phyloP scores from a whole-genome alignment of 192 early-diverging fungal species.

The Coemansia sp. region DNA sequence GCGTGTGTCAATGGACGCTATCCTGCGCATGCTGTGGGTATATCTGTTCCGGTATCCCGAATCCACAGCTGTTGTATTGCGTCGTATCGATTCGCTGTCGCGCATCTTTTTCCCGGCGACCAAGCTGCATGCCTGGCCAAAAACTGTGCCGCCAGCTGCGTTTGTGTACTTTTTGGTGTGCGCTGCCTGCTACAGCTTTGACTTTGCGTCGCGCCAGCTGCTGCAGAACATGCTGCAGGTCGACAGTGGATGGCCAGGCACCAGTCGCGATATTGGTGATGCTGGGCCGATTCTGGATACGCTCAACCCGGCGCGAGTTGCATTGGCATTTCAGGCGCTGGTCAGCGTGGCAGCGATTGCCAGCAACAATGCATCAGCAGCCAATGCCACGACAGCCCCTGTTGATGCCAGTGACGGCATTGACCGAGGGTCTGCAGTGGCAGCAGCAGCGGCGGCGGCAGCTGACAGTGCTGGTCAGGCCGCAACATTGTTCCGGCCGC shows the following conservation, averaged over 20 bases:
- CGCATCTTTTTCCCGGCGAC: conserved; percentile 56
- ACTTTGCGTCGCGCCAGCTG: conserved; percentile 46
- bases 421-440: not conserved
- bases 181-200: conserved; percentile 56
- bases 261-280: conserved; percentile 40
- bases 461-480: not conserved
- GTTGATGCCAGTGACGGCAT: not conserved
- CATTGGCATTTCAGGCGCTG: conserved; percentile 46
- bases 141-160: conserved; percentile 47
- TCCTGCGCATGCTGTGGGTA: conserved; percentile 86
- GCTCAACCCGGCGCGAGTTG: conserved; percentile 49
- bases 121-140: conserved; percentile 55
- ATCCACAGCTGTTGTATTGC: conserved; percentile 48
- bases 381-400: not conserved
- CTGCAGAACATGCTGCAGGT: conserved; percentile 48
- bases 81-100: conserved; percentile 52
- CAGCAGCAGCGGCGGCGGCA: not conserved
- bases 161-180: conserved; percentile 54
- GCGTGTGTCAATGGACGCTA: conserved; percentile 72
- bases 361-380: conserved; percentile 10
- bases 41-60: conserved; percentile 90
- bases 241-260: conserved; percentile 53
- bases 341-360: conserved; percentile 47
- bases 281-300: conserved; percentile 44
- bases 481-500: conserved; percentile 13